Evolutionary conservation across 805 yeast genomes (phyloP).

Genomic region (Kluyveromyces siamensis): DNA sequence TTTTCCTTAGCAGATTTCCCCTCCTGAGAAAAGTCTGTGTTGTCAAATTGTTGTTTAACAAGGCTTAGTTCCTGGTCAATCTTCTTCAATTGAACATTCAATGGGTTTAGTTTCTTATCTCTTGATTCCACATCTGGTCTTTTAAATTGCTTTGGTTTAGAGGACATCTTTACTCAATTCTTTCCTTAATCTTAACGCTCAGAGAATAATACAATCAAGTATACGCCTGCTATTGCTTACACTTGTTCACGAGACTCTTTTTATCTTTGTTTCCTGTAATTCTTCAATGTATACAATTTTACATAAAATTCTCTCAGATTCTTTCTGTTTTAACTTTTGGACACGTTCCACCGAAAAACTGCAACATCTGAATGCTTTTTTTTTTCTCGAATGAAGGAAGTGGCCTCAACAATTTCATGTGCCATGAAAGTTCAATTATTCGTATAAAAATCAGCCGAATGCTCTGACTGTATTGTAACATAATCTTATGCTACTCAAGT

Average conservation of each 20-base stretch:
- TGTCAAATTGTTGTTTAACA: constrained; percentile 46
- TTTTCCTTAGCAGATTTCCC: constrained; percentile 45
- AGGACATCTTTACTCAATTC: neutral
- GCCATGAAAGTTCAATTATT: too few species aligned
- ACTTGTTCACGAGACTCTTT: neutral
- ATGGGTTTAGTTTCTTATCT: constrained; percentile 46
- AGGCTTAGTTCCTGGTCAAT: constrained; percentile 46
- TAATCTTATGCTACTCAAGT: too few species aligned
- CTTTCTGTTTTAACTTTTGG: neutral
- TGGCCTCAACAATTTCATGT: neutral
- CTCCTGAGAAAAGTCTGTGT: constrained; percentile 37
- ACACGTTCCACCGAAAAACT: neutral
- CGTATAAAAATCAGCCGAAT: too few species aligned
- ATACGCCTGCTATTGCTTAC: neutral
- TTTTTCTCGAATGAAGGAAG: neutral
- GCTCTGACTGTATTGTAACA: too few species aligned
- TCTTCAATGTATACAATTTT: too few species aligned
- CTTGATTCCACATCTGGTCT: constrained; percentile 64
- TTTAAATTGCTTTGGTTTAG: constrained; percentile 34
- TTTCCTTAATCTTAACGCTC: neutral
- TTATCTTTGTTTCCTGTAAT: neutral
- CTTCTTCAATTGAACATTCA: constrained; percentile 54
- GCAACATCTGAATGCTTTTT: neutral
- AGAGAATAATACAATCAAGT: neutral
- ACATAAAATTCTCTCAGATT: neutral